Percentiles rank a stretch among this genome's conserved stretches.
These are phyloP conservation scores for Nothopassalora personata DNA, from an alignment of 2,329 filamentous ascomycete genomes.

Conservation along the genomic window DNA sequence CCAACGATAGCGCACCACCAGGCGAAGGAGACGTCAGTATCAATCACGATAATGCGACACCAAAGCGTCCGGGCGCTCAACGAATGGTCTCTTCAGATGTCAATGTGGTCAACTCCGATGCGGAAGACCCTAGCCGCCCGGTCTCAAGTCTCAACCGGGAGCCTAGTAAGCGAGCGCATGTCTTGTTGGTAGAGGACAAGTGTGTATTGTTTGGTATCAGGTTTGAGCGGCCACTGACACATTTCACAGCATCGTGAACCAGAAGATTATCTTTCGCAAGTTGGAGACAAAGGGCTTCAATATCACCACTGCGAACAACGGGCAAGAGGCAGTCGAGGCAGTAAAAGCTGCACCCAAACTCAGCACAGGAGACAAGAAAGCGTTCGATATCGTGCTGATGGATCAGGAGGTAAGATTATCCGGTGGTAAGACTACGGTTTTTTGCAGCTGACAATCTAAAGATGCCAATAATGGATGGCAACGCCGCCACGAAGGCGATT, in stretches of 20 bases:
- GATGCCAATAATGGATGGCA: slow-evolving; percentile 33
- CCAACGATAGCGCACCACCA: background rate
- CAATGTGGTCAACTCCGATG: slow-evolving; percentile 19
- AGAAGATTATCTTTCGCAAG: slow-evolving; percentile 28
- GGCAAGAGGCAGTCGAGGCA: slow-evolving; percentile 29
- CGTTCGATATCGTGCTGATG: slow-evolving; percentile 32
- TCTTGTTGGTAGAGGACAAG: slow-evolving; percentile 29
- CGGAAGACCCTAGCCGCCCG: slow-evolving; percentile 16
- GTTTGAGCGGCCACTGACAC: background rate
- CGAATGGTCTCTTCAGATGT: slow-evolving; percentile 11
- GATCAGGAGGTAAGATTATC: slow-evolving; percentile 21
- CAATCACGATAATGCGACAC: background rate
- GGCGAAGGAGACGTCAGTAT: slow-evolving; percentile 1
- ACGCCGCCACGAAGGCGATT: slow-evolving; percentile 26
- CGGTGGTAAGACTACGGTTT: too few relatives aligned
- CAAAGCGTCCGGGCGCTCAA: background rate
- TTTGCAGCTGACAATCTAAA: background rate
- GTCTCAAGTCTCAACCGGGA: slow-evolving; percentile 6
- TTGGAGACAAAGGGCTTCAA: slow-evolving; percentile 26
- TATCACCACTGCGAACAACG: slow-evolving; percentile 31
- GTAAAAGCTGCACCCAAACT: slow-evolving; percentile 18
- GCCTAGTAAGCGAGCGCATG: slow-evolving; percentile 12
- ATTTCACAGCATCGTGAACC: slow-evolving; percentile 29
- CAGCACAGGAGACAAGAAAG: slow-evolving; percentile 12
- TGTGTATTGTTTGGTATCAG: background rate